Base-by-base conservation (phyloP, 1,139 yeast genomes). In the Hemisphaericaspora xylofermentans region DNA sequence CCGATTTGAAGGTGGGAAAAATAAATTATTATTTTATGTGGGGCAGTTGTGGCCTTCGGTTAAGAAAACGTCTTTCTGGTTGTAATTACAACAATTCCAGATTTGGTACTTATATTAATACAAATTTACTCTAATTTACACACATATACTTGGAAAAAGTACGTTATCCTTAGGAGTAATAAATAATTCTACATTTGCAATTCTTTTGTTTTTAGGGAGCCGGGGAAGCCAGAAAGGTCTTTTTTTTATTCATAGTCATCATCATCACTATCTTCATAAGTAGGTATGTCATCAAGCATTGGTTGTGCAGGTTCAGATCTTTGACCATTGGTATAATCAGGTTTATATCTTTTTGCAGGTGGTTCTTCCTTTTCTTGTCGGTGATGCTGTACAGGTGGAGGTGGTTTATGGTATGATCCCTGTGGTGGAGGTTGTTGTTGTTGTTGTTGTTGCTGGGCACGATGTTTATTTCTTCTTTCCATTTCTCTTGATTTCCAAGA, bases 221-320 rank as follows among this genome's bases (percentile, higher is more conserved):
- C 5, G n/a, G 8, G 22, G 22, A 19, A 19, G 5, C 5, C 22
- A 10, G 17, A 29, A 9, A 17, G 21, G 17, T 29, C 21, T 19
- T n/a, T 29, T n/a, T 19, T n/a, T 19, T 31, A 31, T n/a, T 31
- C 34, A 31, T 18, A 12, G 12, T 36, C 28, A n/a, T 66, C 65
- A 17, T 60, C 64, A 43, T 69, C 75, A 46, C 74, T 68, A 47
- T 68, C 74, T 54, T 68, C 74, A 45, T 69, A 69, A 39, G 70
- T 63, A 4, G 75, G 75, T 25, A 69, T 57, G 35, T 67, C 74
- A 33, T 48, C 50, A 17, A 49, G 41, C 29, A 35, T 35, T 12
- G 43, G 43, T 12, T 35, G 22, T 15, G 8, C 15, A 6, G 28
- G 15, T 63, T 63, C 41, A 61, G 52, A 18, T 53, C 43, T n/a